These are phyloP conservation scores for Lentinula raphanica DNA, from an alignment of 768 basidiomycete species.

Conservation along the genomic window DNA sequence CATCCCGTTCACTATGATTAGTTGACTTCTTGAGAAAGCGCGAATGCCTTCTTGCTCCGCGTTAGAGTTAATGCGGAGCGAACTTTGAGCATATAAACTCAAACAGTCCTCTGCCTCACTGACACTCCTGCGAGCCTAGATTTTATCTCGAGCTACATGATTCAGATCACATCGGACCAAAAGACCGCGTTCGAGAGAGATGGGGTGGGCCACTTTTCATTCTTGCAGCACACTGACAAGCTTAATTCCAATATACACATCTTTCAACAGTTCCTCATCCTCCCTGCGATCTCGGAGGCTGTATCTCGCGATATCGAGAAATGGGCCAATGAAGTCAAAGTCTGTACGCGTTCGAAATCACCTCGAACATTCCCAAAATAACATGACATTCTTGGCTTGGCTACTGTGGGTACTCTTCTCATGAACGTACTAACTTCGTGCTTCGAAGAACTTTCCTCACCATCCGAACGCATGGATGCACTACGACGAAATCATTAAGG, in stretches of 20 bases:
- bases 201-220: neutral
- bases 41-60: too few species aligned
- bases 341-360: neutral
- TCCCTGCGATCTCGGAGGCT: slow-evolving; percentile 2
- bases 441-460: slow-evolving; percentile 9
- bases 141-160: too few species aligned
- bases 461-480: slow-evolving; percentile 12
- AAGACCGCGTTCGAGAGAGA: neutral
- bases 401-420: too few species aligned
- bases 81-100: too few species aligned
- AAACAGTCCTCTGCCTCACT: too few species aligned
- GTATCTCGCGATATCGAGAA: slow-evolving; percentile 4
- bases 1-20: too few species aligned
- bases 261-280: slow-evolving; percentile 9
- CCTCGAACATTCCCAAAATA: too few species aligned
- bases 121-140: too few species aligned
- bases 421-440: neutral
- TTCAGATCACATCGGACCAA: neutral
- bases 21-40: too few species aligned
- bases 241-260: neutral
- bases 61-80: too few species aligned
- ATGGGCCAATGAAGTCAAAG: slow-evolving; percentile 14
- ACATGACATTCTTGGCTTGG: too few species aligned
- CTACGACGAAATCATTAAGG: slow-evolving; percentile 11
- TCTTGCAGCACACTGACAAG: neutral